Evolutionary conservation across 2,329 filamentous ascomycete genomes (phyloP), one percentile per base, ranked within the genome.

Genomic region (Hortaea sp.): DNA sequence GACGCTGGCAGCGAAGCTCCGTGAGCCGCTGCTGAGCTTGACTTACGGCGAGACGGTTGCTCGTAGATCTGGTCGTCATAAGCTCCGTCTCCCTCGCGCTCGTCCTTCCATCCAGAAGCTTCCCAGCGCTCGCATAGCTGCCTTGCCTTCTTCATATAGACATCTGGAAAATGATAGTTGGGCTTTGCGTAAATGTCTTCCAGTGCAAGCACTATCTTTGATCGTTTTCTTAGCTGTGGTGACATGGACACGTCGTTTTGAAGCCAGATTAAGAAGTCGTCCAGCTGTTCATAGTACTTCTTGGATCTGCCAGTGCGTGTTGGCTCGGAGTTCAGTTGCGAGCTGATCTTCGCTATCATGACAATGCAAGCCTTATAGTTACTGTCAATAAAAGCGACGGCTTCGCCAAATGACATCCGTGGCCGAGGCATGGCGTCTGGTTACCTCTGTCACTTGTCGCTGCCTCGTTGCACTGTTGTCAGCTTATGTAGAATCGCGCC

Each of bases 241-340:
- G 53, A 54, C 41, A 60, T 57, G 1, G 46, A 41, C 9, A 50
- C 43, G 5, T 52, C 43, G 3, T 50, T 48, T 20, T 58, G 53
- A 6, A 58, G 49, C 44, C 46, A 51, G 4, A 39, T 42, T 6
- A 59, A 45, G 4, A 57, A 35, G 7, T 34, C 20, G 11, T 55
- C 50, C 2, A 60, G 47, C 4, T 50, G 51, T 7, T 45, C 42
- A n/a, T 46, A 45, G 11, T 20, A 43, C 29, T 34, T 37, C 32
- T 43, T 43, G 29, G 9, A 41, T 12, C 39, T 20, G 6, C 39
- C 39, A 7, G 38, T 12, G 13, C 20, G 11, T 9, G 38, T 39
- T 7, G 38, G 32, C n/a, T 9, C 32, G n/a, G 7, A 9, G 32
- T 35, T 35, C n/a, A 35, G n/a, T 35, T 35, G 7, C 3, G 32